Evolutionary conservation across 257 asterid species (phyloP).

Genomic region (Solanum paucissectum): DNA sequence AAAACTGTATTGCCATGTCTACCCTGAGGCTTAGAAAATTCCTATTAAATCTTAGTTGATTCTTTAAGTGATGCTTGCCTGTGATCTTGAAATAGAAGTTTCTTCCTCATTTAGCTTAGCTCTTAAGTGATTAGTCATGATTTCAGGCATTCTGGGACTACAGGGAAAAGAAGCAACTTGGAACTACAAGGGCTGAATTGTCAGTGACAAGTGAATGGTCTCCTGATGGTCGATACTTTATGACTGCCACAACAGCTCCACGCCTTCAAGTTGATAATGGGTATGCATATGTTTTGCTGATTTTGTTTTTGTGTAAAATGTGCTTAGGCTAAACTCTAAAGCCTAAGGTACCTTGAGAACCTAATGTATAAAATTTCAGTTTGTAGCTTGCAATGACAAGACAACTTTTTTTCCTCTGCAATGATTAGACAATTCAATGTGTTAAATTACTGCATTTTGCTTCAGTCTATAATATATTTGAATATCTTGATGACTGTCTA

Average conservation of each 20-base stretch:
- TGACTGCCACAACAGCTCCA: slow-evolving; percentile 99
- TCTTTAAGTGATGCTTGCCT: neutral
- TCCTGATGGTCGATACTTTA: slow-evolving; percentile 83
- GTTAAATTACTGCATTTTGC: neutral
- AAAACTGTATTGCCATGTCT: neutral
- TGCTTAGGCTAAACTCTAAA: neutral
- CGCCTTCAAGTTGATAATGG: slow-evolving; percentile 97
- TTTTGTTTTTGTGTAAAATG: neutral
- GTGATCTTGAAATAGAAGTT: neutral
- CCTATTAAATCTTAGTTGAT: neutral
- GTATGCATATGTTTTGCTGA: slow-evolving; percentile 28
- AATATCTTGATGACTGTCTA: neutral
- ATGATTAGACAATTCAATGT: neutral
- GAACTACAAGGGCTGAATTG: slow-evolving; percentile 74
- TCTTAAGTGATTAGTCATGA: neutral
- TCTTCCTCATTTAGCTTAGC: neutral
- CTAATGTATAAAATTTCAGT: neutral
- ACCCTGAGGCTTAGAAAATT: neutral
- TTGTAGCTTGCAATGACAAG: neutral
- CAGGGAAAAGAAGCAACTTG: slow-evolving; percentile 59
- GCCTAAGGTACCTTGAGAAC: neutral
- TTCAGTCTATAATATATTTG: neutral
- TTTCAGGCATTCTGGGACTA: slow-evolving; percentile 91
- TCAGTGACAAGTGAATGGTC: slow-evolving; percentile 99
- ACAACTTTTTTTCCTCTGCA: neutral